Percentiles rank a stretch among this genome's conserved stretches.
Evolutionary conservation across 2,329 filamentous ascomycete species (phyloP).

Genomic region (Dothiorella sarmentorum): DNA sequence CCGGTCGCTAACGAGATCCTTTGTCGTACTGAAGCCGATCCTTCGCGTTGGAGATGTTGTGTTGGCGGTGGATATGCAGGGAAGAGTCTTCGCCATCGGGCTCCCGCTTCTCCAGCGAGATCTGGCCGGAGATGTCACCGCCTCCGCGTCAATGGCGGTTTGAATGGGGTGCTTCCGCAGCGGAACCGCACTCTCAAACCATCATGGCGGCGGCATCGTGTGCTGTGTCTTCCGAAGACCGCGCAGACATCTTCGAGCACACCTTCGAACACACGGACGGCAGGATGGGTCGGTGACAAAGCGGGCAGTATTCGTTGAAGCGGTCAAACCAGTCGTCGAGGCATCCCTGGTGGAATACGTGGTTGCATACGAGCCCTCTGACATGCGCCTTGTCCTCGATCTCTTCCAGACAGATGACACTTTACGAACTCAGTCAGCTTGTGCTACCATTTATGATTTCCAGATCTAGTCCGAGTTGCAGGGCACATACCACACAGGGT

Average conservation of each 20-base stretch:
- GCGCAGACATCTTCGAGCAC: background rate
- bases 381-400: constrained; percentile 33
- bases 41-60: background rate
- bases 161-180: background rate
- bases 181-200: background rate
- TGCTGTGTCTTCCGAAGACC: constrained; percentile 5
- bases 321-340: constrained; percentile 38
- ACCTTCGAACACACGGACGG: constrained; percentile 19
- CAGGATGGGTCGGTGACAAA: constrained; percentile 37
- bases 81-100: background rate
- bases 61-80: constrained; percentile 5
- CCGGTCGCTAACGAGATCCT: constrained; percentile 7
- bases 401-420: constrained; percentile 37
- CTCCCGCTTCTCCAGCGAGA: background rate
- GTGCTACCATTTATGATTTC: background rate
- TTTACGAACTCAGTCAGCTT: constrained; percentile 19
- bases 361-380: constrained; percentile 33
- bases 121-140: background rate
- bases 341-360: constrained; percentile 37
- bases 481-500: constrained; percentile 9
- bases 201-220: constrained; percentile 13
- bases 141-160: background rate
- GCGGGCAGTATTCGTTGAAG: constrained; percentile 37
- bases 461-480: background rate
- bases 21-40: background rate